These are phyloP conservation scores for Lolium multiflorum DNA, from an alignment of 176 grass and related monocot genomes.

Conservation along the genomic window DNA sequence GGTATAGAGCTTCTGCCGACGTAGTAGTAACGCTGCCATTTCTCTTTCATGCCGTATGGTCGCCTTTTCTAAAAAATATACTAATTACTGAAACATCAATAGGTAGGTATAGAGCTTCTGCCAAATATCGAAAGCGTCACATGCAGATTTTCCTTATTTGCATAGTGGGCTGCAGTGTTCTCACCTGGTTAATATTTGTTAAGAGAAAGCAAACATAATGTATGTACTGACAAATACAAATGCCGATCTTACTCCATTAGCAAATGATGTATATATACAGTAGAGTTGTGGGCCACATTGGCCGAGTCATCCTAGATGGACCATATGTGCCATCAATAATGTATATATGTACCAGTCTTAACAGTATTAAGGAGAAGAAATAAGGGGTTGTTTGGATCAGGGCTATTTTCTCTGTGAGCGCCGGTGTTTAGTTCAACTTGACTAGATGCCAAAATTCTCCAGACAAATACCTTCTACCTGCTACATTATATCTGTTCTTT, in stretches of 20 bases:
- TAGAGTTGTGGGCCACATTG: background rate
- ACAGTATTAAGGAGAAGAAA: background rate
- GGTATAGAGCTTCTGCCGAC: background rate
- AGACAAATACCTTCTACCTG: background rate
- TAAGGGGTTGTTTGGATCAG: background rate
- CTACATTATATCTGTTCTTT: conserved; percentile 7
- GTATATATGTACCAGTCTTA: background rate
- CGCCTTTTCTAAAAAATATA: background rate
- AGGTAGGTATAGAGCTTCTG: background rate
- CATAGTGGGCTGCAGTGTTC: background rate
- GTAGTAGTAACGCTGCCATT: background rate
- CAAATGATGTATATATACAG: background rate
- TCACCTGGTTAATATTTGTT: background rate
- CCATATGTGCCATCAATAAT: background rate
- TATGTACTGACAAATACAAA: background rate
- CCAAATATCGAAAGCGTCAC: background rate
- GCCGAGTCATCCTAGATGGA: background rate
- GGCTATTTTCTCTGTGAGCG: background rate
- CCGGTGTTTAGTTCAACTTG: background rate
- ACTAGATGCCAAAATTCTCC: background rate
- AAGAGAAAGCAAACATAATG: background rate
- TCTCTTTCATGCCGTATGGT: background rate
- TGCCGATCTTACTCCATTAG: background rate
- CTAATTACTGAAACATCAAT: background rate
- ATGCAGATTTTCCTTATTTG: background rate